Conservation (phyloP, 2,329 filamentous ascomycete genomes). For the Lasiodiplodia theobromae region DNA sequence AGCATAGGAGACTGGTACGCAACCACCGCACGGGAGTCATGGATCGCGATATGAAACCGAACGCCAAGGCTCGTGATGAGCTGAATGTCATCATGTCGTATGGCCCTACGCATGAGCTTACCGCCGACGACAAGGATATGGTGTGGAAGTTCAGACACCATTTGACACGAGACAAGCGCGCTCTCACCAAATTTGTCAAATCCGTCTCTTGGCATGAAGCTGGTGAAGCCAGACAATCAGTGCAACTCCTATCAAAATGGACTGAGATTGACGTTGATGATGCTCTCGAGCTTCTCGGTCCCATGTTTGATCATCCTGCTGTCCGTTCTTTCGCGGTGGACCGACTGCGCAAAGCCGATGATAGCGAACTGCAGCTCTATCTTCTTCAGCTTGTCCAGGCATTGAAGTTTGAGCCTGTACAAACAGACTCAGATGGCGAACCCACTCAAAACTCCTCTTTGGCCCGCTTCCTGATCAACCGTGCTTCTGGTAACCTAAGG, state of each 20-base stretch:
- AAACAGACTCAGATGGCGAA: slow-evolving; percentile 63
- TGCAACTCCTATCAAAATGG: slow-evolving; percentile 90
- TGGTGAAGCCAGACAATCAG: slow-evolving; percentile 85
- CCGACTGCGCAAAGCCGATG: slow-evolving; percentile 87
- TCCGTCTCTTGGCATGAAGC: slow-evolving; percentile 93
- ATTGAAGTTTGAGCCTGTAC: slow-evolving; percentile 80
- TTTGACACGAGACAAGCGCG: slow-evolving; percentile 82
- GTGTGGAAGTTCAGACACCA: slow-evolving; percentile 99
- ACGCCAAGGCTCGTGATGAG: slow-evolving; percentile 91
- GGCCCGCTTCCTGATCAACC: slow-evolving; percentile 85
- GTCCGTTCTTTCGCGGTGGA: slow-evolving; percentile 95
- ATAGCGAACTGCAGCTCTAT: slow-evolving; percentile 89
- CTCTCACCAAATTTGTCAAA: slow-evolving; percentile 96
- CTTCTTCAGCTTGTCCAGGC: slow-evolving; percentile 94
- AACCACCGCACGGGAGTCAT: slow-evolving; percentile 93
- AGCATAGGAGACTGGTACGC: slow-evolving; percentile 89
- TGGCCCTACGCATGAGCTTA: slow-evolving; percentile 87
- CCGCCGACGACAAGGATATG: slow-evolving; percentile 90
- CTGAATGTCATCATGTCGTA: slow-evolving; percentile 89
- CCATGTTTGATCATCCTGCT: slow-evolving; percentile 85
- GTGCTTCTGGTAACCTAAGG: slow-evolving; percentile 86
- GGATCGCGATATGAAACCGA: slow-evolving; percentile 94
- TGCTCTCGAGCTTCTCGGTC: slow-evolving; percentile 89
- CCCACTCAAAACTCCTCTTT: slow-evolving; percentile 79
- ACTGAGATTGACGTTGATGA: slow-evolving; percentile 97